phyloP scores from a whole-genome alignment of 768 basidiomycete genomes.

The Tulasnella sp. region DNA sequence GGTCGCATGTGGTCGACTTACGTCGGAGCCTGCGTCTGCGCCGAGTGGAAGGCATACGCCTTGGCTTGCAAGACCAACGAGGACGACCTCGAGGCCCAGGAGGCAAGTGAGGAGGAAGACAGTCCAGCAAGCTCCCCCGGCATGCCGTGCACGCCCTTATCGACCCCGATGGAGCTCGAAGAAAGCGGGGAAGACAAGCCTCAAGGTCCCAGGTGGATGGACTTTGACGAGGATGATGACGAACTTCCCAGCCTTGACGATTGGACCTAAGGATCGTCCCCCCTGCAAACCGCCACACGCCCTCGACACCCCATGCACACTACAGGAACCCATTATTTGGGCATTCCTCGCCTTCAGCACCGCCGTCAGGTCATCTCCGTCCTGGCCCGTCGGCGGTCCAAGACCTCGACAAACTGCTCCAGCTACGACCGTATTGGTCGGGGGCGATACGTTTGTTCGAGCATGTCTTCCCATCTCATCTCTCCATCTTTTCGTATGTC shows the following conservation, averaged over 20 bases:
- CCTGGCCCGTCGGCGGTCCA: not conserved
- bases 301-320: not conserved
- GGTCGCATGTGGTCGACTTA: not conserved
- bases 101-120: not conserved
- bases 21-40: not conserved
- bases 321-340: not conserved
- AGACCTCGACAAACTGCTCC: slow-evolving; percentile 10
- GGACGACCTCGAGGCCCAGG: not conserved
- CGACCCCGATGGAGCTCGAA: not conserved
- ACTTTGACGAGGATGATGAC: not conserved
- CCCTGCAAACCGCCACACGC: not conserved
- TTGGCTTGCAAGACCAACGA: slow-evolving; percentile 6
- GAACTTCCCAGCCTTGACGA: not conserved
- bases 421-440: not conserved
- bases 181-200: not conserved
- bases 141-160: not conserved
- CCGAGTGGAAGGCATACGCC: not conserved
- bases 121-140: not conserved
- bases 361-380: not conserved
- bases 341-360: not conserved
- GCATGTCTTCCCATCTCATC: not conserved
- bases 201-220: slow-evolving; percentile 2
- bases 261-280: not conserved
- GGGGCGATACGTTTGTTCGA: not conserved
- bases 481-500: not conserved